Conservation (phyloP, 768 basidiomycete species). For the Termitomyces sp. region DNA sequence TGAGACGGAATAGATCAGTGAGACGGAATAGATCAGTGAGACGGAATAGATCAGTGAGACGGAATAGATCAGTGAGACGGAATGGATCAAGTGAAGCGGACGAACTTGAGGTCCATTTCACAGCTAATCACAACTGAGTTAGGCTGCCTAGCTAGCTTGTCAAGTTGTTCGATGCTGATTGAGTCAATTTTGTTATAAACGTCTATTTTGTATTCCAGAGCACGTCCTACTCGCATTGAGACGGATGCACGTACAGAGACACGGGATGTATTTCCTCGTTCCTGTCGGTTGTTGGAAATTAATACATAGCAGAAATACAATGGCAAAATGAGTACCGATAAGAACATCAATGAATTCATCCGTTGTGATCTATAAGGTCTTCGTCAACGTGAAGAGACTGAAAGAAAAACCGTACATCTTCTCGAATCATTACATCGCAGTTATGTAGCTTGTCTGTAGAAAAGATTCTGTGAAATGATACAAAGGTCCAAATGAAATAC, state of each 20-base stretch:
- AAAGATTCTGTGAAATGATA: not conserved
- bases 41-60: not conserved
- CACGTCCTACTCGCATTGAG: not conserved
- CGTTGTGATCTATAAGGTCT: conserved; percentile 65
- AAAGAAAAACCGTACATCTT: conserved; percentile 59
- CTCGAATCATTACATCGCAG: conserved; percentile 97
- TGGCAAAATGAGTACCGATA: conserved; percentile 49
- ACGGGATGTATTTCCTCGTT: conserved; percentile 92
- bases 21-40: too few species aligned
- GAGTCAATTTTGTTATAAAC: conserved; percentile 98
- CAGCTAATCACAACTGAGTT: conserved; percentile 94
- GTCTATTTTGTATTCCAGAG: conserved; percentile 36
- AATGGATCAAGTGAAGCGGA: conserved; percentile 1
- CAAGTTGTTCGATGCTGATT: conserved; percentile 76
- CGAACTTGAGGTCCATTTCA: conserved; percentile 87
- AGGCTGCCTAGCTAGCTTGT: conserved; percentile 76
- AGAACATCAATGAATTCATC: conserved; percentile 99
- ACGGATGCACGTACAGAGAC: conserved; percentile 57
- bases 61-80: not conserved
- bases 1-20: not conserved
- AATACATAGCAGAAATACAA: not conserved
- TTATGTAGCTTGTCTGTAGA: conserved; percentile 78
- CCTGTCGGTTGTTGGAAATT: conserved; percentile 35
- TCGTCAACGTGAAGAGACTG: not conserved
- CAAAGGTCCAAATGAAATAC: conserved; percentile 15